Conservation (phyloP, 1,139 yeast species). For the Saccharomycopsis crataegensis region DNA sequence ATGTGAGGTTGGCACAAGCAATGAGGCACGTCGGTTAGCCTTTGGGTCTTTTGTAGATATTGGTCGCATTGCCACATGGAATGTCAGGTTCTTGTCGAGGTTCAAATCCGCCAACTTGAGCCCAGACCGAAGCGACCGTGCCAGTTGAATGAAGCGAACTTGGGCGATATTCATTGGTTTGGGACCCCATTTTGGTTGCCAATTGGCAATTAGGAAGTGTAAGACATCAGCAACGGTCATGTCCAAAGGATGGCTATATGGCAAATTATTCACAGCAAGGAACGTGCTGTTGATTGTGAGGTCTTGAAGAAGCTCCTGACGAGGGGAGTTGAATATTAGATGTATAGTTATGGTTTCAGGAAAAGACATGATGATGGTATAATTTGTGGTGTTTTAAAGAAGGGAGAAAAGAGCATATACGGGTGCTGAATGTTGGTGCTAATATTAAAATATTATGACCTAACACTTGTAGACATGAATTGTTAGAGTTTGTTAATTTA, state of each 20-base stretch:
- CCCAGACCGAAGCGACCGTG: constrained; percentile 14
- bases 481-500: too few species aligned
- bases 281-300: constrained; percentile 18
- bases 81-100: constrained; percentile 1
- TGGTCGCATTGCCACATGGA: constrained; percentile 15
- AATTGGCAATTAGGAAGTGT: constrained; percentile 15
- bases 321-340: constrained; percentile 8
- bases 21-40: constrained; percentile 14
- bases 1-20: constrained; percentile 17
- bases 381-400: too few species aligned
- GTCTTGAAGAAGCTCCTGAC: constrained; percentile 3
- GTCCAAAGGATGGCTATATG: constrained; percentile 6
- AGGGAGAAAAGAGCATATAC: neutral
- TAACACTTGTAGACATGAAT: too few species aligned
- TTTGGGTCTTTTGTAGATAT: constrained; percentile 5
- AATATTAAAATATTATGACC: neutral
- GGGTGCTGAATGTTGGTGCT: neutral
- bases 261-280: constrained; percentile 13
- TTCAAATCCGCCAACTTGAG: constrained; percentile 10
- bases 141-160: constrained; percentile 13
- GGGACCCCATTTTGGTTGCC: constrained; percentile 19
- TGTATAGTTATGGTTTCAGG: constrained; percentile 7
- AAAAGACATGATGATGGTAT: constrained; percentile 3
- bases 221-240: constrained; percentile 13
- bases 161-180: constrained; percentile 13